phyloP scores from a whole-genome alignment of 2,329 filamentous ascomycete genomes.

The Colletotrichum sp. region DNA sequence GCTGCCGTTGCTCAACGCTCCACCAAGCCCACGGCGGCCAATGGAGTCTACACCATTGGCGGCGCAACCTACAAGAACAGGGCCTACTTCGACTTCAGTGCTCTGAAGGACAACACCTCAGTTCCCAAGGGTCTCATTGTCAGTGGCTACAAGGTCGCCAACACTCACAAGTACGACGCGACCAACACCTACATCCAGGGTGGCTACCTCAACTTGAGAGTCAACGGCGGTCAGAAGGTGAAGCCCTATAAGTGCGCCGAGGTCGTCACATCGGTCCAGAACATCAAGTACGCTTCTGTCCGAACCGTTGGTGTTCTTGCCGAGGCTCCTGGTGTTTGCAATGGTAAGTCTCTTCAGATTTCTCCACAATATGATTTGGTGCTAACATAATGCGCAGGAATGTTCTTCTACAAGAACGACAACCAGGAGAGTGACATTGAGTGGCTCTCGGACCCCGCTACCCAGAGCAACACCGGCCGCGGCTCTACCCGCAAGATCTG shows the following conservation, averaged over 20 bases:
- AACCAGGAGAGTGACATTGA: conserved; percentile 35
- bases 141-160: conserved; percentile 25
- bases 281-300: conserved; percentile 33
- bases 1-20: neutral
- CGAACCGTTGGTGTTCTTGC: conserved; percentile 30
- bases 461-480: conserved; percentile 27
- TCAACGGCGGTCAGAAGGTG: conserved; percentile 27
- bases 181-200: conserved; percentile 25
- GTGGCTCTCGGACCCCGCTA: conserved; percentile 32
- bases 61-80: neutral
- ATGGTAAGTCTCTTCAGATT: conserved; percentile 22
- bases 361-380: too few relatives aligned
- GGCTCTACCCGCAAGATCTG: conserved; percentile 25
- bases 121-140: conserved; percentile 25
- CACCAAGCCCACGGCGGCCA: neutral
- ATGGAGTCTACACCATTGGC: neutral
- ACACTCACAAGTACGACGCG: conserved; percentile 7
- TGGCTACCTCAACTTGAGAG: conserved; percentile 32
- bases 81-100: conserved; percentile 1
- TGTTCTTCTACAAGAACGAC: conserved; percentile 33
- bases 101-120: neutral
- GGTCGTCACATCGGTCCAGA: conserved; percentile 25
- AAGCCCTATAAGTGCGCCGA: conserved; percentile 29
- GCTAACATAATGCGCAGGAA: conserved; percentile 23
- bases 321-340: conserved; percentile 33